These are phyloP conservation scores for Cladophialophora chaetospira DNA, from an alignment of 2,329 filamentous ascomycete species.

Conservation along the genomic window DNA sequence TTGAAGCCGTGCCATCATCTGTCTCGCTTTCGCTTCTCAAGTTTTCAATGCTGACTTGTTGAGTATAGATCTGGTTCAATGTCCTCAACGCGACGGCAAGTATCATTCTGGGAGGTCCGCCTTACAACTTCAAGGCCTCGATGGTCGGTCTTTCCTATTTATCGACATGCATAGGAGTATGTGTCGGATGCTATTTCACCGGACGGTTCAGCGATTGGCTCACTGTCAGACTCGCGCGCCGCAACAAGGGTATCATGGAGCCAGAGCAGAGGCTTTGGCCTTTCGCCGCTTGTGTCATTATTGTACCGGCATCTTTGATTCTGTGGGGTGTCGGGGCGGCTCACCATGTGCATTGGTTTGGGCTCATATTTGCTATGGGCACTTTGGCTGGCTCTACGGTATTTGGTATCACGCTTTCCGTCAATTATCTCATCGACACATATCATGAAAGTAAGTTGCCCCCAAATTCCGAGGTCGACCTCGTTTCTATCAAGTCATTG, in stretches of 20 bases:
- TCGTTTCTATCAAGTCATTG: background rate
- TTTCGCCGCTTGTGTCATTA: slow-evolving; percentile 40
- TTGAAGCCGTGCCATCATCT: background rate
- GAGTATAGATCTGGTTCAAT: slow-evolving; percentile 44
- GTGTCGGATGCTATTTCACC: slow-evolving; percentile 25
- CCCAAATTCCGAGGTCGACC: background rate
- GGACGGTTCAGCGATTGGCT: slow-evolving; percentile 35
- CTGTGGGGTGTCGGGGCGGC: slow-evolving; percentile 57
- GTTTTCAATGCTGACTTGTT: background rate
- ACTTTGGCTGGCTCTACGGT: slow-evolving; percentile 49
- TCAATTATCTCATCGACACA: slow-evolving; percentile 53
- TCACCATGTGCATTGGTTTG: slow-evolving; percentile 52
- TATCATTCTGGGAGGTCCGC: slow-evolving; percentile 40
- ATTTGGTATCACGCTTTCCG: slow-evolving; percentile 48
- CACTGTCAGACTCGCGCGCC: slow-evolving; percentile 31
- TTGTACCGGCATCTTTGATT: slow-evolving; percentile 50
- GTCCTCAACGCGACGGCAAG: slow-evolving; percentile 48
- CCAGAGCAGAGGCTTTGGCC: slow-evolving; percentile 36
- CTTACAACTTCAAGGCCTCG: slow-evolving; percentile 43
- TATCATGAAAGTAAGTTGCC: slow-evolving; percentile 44
- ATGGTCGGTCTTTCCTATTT: slow-evolving; percentile 46
- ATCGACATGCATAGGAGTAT: slow-evolving; percentile 31
- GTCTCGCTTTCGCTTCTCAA: too few species aligned
- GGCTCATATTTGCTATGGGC: slow-evolving; percentile 52
- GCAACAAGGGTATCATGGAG: slow-evolving; percentile 35